A percentile compares a stretch with the other conserved stretches of the same genome.
These are phyloP conservation scores for Auricularia auricula-judae DNA, from an alignment of 768 basidiomycete genomes.

Conservation along the genomic window DNA sequence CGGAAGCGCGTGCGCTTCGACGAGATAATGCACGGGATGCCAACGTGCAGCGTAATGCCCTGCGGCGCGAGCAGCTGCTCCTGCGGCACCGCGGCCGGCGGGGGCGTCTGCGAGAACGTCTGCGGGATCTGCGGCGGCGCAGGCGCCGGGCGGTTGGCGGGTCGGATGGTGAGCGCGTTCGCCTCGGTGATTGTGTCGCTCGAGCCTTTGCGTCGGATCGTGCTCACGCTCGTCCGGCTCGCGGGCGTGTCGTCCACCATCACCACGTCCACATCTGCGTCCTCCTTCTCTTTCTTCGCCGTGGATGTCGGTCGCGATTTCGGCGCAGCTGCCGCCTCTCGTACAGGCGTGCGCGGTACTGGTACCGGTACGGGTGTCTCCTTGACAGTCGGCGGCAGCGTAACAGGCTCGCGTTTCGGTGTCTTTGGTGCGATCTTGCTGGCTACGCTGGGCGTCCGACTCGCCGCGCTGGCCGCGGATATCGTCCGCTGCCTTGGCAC, in stretches of 20 bases:
- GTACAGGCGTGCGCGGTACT: background rate
- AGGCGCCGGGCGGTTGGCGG: background rate
- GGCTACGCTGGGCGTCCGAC: slow-evolving; percentile 2
- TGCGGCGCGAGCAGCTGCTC: slow-evolving; percentile 4
- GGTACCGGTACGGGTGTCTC: background rate
- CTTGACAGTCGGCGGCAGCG: slow-evolving; percentile 3
- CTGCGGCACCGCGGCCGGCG: slow-evolving; percentile 4
- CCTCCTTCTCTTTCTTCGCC: background rate
- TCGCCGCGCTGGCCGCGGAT: background rate
- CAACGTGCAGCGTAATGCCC: slow-evolving; percentile 71
- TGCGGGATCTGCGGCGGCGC: background rate
- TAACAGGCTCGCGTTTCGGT: background rate
- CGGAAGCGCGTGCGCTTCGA: slow-evolving; percentile 76
- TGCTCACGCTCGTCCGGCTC: slow-evolving; percentile 11
- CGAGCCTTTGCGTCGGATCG: slow-evolving; percentile 22
- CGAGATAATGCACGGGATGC: slow-evolving; percentile 84
- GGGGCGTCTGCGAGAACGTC: slow-evolving; percentile 1
- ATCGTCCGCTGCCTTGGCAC: slow-evolving; percentile 5
- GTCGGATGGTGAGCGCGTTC: background rate
- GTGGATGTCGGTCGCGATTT: background rate
- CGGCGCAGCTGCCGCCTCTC: background rate
- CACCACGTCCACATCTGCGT: background rate
- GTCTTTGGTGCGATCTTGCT: background rate
- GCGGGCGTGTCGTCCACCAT: background rate
- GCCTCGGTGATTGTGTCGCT: slow-evolving; percentile 23